Evolutionary conservation across 495 filamentous ascomycete genomes (phyloP).

Genomic region (Articulospora tetracladia): DNA sequence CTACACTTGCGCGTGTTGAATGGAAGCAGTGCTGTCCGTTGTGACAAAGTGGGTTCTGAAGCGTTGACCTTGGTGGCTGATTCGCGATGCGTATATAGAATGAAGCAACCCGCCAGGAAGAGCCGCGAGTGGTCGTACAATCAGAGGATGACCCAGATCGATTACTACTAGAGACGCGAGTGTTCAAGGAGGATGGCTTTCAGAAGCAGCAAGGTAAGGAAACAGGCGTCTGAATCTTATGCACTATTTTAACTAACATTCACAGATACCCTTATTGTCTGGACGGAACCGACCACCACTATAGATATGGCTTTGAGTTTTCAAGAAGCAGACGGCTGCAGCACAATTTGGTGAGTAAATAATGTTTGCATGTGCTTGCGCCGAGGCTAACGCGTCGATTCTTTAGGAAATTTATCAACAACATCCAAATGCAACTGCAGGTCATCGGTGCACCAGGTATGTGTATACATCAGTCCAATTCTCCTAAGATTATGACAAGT

Average conservation of each 20-base stretch:
- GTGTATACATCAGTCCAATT: background rate
- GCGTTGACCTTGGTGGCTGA: slow-evolving; percentile 23
- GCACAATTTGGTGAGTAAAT: slow-evolving; percentile 74
- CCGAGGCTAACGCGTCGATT: background rate
- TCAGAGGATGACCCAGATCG: slow-evolving; percentile 88
- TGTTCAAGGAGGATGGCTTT: slow-evolving; percentile 92
- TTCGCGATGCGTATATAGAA: slow-evolving; percentile 21
- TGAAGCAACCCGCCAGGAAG: slow-evolving; percentile 45
- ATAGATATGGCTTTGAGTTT: slow-evolving; percentile 98
- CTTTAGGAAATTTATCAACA: slow-evolving; percentile 83
- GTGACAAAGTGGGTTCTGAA: background rate
- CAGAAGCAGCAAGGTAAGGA: slow-evolving; percentile 92
- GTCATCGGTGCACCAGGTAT: slow-evolving; percentile 25
- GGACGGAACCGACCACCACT: slow-evolving; percentile 79
- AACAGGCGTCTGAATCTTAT: background rate
- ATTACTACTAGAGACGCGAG: slow-evolving; percentile 81
- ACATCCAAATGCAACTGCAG: slow-evolving; percentile 67
- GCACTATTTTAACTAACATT: slow-evolving; percentile 67
- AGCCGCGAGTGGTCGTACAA: slow-evolving; percentile 84
- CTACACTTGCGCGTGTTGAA: background rate
- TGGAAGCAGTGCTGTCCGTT: background rate
- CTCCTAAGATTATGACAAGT: too few relatives aligned
- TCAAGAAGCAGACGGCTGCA: slow-evolving; percentile 94
- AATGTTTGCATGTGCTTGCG: background rate
- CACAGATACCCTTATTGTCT: slow-evolving; percentile 97